Conservation (phyloP, 2,329 filamentous ascomycete species). For the Podosphaera fusca region DNA sequence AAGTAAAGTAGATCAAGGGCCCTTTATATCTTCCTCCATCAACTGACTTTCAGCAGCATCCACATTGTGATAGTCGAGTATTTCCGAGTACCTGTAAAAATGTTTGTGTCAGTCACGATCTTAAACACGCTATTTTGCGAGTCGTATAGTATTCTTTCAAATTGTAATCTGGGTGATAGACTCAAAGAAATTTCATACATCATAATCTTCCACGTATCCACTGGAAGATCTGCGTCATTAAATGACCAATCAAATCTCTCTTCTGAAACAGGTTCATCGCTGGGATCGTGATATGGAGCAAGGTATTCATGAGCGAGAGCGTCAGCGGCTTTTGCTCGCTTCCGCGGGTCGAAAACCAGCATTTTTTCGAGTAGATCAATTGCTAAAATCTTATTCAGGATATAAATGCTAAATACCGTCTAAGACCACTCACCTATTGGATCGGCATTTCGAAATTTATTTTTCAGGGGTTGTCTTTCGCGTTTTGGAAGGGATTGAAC, state of each 20-base stretch:
- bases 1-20: conserved; percentile 1
- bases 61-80: conserved; percentile 94
- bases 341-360: conserved; percentile 97
- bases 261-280: conserved; percentile 81
- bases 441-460: conserved; percentile 94
- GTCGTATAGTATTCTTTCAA: conserved; percentile 4
- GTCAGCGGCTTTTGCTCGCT: conserved; percentile 68
- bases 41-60: conserved; percentile 18
- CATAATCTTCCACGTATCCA: conserved; percentile 99
- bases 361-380: conserved; percentile 88
- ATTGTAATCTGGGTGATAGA: conserved; percentile 8
- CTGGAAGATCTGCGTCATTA: conserved; percentile 89
- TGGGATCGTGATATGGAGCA: conserved; percentile 87
- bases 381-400: conserved; percentile 27
- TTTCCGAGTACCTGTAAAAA: conserved; percentile 72
- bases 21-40: conserved; percentile 7
- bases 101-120: conserved; percentile 15
- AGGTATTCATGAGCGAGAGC: conserved; percentile 85
- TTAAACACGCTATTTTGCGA: conserved; percentile 2
- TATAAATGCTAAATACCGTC: background rate
- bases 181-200: conserved; percentile 42
- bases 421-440: conserved; percentile 34
- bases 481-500: conserved; percentile 93
- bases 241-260: conserved; percentile 99
- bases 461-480: conserved; percentile 60